phyloP scores from a whole-genome alignment of 306 rosid species.

The Coriaria nepalensis region DNA sequence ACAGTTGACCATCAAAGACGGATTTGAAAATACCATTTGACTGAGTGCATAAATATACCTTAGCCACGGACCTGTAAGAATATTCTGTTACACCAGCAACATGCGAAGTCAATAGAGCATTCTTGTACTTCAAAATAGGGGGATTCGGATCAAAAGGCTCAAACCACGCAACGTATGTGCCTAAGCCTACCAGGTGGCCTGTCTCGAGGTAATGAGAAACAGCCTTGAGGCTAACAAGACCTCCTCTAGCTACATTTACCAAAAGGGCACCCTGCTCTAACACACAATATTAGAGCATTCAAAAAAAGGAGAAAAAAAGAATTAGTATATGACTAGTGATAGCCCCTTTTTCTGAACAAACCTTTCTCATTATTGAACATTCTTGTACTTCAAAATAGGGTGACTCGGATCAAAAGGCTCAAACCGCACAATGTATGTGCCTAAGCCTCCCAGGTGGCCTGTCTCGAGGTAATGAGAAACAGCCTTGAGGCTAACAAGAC shows the following conservation, averaged over 20 bases:
- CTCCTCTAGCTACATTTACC: constrained; percentile 73
- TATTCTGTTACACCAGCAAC: constrained; percentile 76
- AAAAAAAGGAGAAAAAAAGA: background rate
- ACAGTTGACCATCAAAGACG: too few relatives aligned
- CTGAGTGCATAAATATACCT: constrained; percentile 25
- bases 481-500: constrained; percentile 55
- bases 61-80: constrained; percentile 74
- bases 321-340: background rate
- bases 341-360: too few relatives aligned
- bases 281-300: background rate
- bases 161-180: constrained; percentile 79
- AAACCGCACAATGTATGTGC: constrained; percentile 77
- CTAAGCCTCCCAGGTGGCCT: constrained; percentile 79
- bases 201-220: constrained; percentile 39
- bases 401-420: constrained; percentile 79
- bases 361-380: too few relatives aligned
- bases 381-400: constrained; percentile 50
- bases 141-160: constrained; percentile 79
- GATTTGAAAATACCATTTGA: background rate
- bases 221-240: constrained; percentile 55
- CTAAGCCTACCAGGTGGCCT: constrained; percentile 77
- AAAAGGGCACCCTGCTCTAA: constrained; percentile 60
- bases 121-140: constrained; percentile 50
- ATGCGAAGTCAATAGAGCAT: constrained; percentile 78
- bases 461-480: constrained; percentile 39